Base-by-base conservation (phyloP, 208 protist species). In the Herpetomonas tarakana region DNA sequence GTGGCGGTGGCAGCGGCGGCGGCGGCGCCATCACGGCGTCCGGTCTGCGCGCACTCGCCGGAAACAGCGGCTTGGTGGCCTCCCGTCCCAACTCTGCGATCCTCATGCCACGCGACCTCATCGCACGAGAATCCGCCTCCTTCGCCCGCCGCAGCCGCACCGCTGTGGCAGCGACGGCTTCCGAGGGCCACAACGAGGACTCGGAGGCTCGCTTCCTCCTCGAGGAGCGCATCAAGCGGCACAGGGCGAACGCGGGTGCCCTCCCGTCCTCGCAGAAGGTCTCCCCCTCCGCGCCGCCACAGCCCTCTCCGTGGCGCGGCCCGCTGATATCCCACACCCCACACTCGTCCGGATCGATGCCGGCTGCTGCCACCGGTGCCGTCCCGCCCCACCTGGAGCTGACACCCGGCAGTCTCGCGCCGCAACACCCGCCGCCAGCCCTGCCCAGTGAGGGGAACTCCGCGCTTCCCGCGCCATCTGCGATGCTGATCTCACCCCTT, bases 171-270 rank as follows among this genome's bases (percentile, higher is more conserved):
- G 27, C 31, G 45, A 38, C 60, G 31, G 19, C 54, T 35, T 2
- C 53, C 60, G 12, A 61, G 55, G 28, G 49, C 58, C 52, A 18
- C 51, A 3, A 63, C 59, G 24, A 45, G 55, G 44, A 64, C 70
- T 49, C 63, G 71, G 18, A 50, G 51, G 0, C 6, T 62, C 9
- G 63, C 68, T 0, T 54, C 67, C 1, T 31, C 29, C n/a, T 22
- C 24, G 11, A 65, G 69, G 52, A 70, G 62, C 54, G 28, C 29
- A 24, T 50, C 54, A 27, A 44, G 52, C 19, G 66, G 35, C 35
- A 22, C 19, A 12, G 19, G 16, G 19, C 44, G 11, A 49, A 22
- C 19, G 44, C 44, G 16, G 3, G 4, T 7, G 16, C 6, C 16
- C 44, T 24, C 16, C 44, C 19, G 9, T 49, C 35, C 35, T 41